phyloP scores from a whole-genome alignment of 148 eudicot genomes.

The Gaultheria prostrata region DNA sequence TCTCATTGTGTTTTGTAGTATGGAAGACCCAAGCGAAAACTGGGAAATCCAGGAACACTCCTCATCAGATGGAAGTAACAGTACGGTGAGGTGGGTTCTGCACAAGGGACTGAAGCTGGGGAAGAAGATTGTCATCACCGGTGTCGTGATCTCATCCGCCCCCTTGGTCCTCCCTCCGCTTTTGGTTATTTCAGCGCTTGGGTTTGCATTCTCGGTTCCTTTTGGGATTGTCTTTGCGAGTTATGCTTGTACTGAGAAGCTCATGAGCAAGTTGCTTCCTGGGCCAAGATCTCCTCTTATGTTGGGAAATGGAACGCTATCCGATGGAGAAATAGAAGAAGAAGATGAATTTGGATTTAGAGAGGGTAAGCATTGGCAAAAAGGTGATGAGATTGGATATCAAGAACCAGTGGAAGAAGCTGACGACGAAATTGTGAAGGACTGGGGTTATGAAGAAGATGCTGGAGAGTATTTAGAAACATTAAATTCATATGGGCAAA shows the following conservation, averaged over 20 bases:
- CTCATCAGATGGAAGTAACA: background rate
- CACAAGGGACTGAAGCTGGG: conserved; percentile 49
- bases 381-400: conserved; percentile 1
- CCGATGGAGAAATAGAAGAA: conserved; percentile 20
- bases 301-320: conserved; percentile 14
- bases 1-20: conserved; percentile 20
- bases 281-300: conserved; percentile 16
- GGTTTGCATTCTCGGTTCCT: conserved; percentile 57
- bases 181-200: conserved; percentile 59
- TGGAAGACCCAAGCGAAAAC: conserved; percentile 38
- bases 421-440: conserved; percentile 25
- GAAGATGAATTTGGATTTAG: conserved; percentile 7
- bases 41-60: conserved; percentile 28
- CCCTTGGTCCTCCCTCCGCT: conserved; percentile 73
- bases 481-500: background rate
- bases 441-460: conserved; percentile 36
- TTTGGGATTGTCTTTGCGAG: conserved; percentile 48
- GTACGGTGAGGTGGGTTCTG: conserved; percentile 40
- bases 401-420: conserved; percentile 9
- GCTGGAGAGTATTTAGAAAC: conserved; percentile 12
- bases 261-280: conserved; percentile 61
- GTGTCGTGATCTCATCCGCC: conserved; percentile 58
- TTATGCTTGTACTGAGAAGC: conserved; percentile 69
- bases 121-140: conserved; percentile 49
- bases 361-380: background rate